phyloP scores from a whole-genome alignment of 345 rosid genomes.

The Acer saccharum region DNA sequence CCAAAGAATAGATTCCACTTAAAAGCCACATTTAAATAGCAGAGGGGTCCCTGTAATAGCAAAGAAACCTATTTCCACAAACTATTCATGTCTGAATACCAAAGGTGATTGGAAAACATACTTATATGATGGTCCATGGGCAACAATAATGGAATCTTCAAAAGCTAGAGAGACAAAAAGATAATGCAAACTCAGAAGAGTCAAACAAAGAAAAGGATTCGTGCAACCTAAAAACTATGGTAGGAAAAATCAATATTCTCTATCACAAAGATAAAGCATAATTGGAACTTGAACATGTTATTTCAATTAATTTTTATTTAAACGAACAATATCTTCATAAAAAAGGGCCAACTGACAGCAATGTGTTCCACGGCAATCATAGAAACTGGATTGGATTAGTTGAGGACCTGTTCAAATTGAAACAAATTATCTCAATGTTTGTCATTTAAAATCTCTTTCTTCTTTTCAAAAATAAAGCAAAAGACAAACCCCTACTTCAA shows the following conservation, averaged over 20 bases:
- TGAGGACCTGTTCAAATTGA: constrained; percentile 36
- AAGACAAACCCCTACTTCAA: neutral
- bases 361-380: constrained; percentile 29
- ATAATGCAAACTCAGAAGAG: neutral
- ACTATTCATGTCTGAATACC: neutral
- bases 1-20: neutral
- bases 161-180: neutral
- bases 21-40: neutral
- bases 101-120: neutral
- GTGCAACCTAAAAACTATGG: neutral
- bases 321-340: constrained; percentile 14
- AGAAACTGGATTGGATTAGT: constrained; percentile 21
- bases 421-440: constrained; percentile 34
- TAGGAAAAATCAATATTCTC: constrained; percentile 1
- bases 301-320: constrained; percentile 9
- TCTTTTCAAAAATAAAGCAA: constrained; percentile 18
- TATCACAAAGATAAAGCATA: neutral
- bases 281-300: neutral
- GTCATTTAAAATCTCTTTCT: constrained; percentile 17
- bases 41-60: neutral
- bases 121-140: neutral
- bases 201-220: constrained; percentile 1
- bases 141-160: neutral
- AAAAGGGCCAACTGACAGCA: constrained; percentile 14
- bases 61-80: neutral